Evolutionary conservation across 768 basidiomycete genomes (phyloP).

Genomic region (Auricularia auricula-judae): DNA sequence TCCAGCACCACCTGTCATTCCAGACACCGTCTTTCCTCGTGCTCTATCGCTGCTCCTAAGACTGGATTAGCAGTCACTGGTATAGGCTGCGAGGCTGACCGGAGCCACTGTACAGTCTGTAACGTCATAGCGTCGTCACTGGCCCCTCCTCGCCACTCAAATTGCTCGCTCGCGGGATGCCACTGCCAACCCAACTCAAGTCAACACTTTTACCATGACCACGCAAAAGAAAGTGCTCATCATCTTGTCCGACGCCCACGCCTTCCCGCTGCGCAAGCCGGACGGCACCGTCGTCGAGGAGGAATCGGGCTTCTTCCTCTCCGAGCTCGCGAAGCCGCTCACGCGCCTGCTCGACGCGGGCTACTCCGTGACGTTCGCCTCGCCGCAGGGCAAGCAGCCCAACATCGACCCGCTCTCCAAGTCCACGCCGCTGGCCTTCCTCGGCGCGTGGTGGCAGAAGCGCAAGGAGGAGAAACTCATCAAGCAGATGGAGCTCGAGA

Average conservation of each 20-base stretch:
- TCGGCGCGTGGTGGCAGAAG: constrained; percentile 15
- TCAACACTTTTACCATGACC: not conserved
- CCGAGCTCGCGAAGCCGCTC: constrained; percentile 17
- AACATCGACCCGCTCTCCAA: constrained; percentile 16
- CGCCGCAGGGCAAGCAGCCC: constrained; percentile 13
- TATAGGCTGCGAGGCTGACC: no score
- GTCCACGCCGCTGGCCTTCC: constrained; percentile 12
- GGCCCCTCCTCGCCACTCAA: no score
- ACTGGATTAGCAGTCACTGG: no score
- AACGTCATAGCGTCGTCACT: no score
- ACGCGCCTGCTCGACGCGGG: constrained; percentile 16
- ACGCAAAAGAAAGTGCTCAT: not conserved
- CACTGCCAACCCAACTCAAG: not conserved
- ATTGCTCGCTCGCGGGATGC: no score
- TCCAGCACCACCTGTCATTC: no score
- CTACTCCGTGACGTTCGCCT: constrained; percentile 14
- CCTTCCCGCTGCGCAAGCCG: not conserved
- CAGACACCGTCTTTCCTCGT: no score
- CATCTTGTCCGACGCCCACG: not conserved
- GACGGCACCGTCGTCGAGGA: constrained; percentile 4
- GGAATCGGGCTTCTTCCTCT: constrained; percentile 1
- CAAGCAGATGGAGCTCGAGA: constrained; percentile 12
- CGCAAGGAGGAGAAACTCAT: constrained; percentile 10
- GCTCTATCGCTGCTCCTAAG: no score
- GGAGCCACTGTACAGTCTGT: no score